Evolutionary conservation across 768 basidiomycete genomes (phyloP).

Genomic region (Kwoniella shandongensis): DNA sequence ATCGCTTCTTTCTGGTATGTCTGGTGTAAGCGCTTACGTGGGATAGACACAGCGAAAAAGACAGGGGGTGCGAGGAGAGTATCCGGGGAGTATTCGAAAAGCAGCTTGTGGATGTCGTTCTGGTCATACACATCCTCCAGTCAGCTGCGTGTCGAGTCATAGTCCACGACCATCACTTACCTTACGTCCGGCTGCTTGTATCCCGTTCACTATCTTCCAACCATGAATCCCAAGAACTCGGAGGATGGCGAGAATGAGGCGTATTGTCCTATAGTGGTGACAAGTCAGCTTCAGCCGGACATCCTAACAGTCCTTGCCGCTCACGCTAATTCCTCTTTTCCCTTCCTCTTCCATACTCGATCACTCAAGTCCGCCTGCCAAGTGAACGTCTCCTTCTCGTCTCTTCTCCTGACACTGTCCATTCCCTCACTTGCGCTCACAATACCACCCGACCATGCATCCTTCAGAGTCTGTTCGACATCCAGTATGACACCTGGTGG

Average conservation of each 20-base stretch:
- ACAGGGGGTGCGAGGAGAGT: slow-evolving; percentile 23
- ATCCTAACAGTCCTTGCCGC: too few species aligned
- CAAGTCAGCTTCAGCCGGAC: not conserved
- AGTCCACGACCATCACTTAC: too few species aligned
- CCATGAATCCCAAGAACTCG: slow-evolving; percentile 36
- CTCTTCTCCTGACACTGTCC: slow-evolving; percentile 2
- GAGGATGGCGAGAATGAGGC: slow-evolving; percentile 36
- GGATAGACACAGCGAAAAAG: slow-evolving; percentile 44
- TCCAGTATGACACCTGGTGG: slow-evolving; percentile 24
- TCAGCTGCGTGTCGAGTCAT: not conserved
- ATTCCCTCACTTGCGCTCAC: slow-evolving; percentile 16
- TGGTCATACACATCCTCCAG: not conserved
- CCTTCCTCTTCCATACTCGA: slow-evolving; percentile 39
- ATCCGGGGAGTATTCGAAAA: slow-evolving; percentile 33
- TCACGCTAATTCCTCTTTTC: slow-evolving; percentile 42
- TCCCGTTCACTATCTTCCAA: slow-evolving; percentile 28
- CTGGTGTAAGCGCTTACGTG: slow-evolving; percentile 22
- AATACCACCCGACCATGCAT: slow-evolving; percentile 26
- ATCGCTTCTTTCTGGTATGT: too few species aligned
- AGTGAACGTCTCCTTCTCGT: slow-evolving; percentile 14
- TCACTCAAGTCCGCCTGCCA: slow-evolving; percentile 38
- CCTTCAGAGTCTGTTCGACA: slow-evolving; percentile 22
- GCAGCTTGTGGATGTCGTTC: slow-evolving; percentile 40
- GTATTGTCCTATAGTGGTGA: slow-evolving; percentile 24
- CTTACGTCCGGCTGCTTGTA: slow-evolving; percentile 36